Percentiles rank a stretch among this genome's conserved stretches.
These are phyloP conservation scores for Bimuria novae-zelandiae DNA, from an alignment of 2,329 filamentous ascomycete species.

Conservation along the genomic window DNA sequence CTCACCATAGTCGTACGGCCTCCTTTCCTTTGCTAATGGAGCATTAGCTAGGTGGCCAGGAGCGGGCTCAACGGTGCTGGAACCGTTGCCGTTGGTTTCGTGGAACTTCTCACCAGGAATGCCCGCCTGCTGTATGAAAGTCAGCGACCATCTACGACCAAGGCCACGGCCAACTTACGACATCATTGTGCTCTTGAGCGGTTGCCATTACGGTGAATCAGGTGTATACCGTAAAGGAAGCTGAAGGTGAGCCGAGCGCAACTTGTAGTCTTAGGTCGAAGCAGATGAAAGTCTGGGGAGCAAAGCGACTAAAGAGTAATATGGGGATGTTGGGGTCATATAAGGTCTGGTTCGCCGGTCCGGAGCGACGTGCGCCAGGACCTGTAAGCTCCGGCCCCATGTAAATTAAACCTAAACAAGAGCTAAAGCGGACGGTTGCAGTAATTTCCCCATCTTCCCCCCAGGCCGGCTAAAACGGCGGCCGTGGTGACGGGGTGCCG, in stretches of 20 bases:
- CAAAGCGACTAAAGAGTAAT: constrained; percentile 14
- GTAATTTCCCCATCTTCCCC: constrained; percentile 33
- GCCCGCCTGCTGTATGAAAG: background rate
- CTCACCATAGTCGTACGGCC: constrained; percentile 53
- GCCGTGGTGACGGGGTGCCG: constrained; percentile 25
- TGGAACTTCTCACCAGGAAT: constrained; percentile 16
- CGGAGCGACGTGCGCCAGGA: constrained; percentile 41
- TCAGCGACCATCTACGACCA: too few species aligned
- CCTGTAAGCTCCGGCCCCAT: constrained; percentile 25
- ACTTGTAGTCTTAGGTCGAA: constrained; percentile 1
- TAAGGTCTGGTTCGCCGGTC: constrained; percentile 33
- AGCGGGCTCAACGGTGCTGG: constrained; percentile 45
- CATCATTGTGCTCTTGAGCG: constrained; percentile 44
- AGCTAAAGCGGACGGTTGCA: constrained; percentile 36
- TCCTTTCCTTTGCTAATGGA: constrained; percentile 44
- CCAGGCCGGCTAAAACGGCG: constrained; percentile 43
- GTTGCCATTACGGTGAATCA: constrained; percentile 46
- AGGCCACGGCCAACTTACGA: constrained; percentile 34
- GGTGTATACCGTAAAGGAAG: constrained; percentile 9
- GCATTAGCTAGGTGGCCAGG: constrained; percentile 9
- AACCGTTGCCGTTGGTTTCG: constrained; percentile 30
- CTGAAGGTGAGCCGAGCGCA: constrained; percentile 1
- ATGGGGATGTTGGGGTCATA: constrained; percentile 40
- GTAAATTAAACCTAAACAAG: constrained; percentile 37
- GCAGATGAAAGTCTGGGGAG: constrained; percentile 26